A percentile compares a stretch with the other conserved stretches of the same genome.
phyloP scores from a whole-genome alignment of 2,329 filamentous ascomycete genomes.

The Zymoseptoria tritici region DNA sequence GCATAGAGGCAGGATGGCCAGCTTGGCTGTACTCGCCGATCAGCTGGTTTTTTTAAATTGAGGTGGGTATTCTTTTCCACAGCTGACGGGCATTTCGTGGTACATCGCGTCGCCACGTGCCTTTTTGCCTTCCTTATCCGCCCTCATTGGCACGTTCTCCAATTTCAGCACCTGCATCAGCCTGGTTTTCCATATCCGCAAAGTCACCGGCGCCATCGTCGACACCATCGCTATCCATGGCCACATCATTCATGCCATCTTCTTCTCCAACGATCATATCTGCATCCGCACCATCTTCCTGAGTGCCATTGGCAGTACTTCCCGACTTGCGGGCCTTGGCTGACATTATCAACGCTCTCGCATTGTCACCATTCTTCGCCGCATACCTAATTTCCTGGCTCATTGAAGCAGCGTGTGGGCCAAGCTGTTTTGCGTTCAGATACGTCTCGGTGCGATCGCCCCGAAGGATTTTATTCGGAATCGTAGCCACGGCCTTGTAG shows the following conservation, averaged over 20 bases:
- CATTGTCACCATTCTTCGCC: slow-evolving; percentile 2
- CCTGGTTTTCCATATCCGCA: neutral
- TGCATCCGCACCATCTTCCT: neutral
- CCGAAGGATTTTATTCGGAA: slow-evolving; percentile 8
- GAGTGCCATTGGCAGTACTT: neutral
- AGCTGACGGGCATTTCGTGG: too few relatives aligned
- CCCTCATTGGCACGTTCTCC: neutral
- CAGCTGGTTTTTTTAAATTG: too few relatives aligned
- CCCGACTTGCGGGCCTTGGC: neutral
- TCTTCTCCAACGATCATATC: neutral
- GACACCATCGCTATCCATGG: neutral
- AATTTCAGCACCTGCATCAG: neutral
- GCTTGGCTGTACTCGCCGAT: too few relatives aligned
- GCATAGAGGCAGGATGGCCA: too few relatives aligned
- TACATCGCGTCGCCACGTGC: too few relatives aligned
- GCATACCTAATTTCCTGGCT: slow-evolving; percentile 4
- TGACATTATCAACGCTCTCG: neutral
- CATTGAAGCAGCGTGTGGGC: neutral
- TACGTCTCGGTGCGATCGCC: neutral
- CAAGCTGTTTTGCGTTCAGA: neutral
- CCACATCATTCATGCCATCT: neutral
- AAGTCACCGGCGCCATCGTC: slow-evolving; percentile 2
- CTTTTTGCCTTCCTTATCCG: neutral
- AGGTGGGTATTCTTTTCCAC: too few relatives aligned
- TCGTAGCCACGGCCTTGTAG: slow-evolving; percentile 15